Conservation (phyloP, 768 basidiomycete genomes). For the Asterophora lycoperdoides region DNA sequence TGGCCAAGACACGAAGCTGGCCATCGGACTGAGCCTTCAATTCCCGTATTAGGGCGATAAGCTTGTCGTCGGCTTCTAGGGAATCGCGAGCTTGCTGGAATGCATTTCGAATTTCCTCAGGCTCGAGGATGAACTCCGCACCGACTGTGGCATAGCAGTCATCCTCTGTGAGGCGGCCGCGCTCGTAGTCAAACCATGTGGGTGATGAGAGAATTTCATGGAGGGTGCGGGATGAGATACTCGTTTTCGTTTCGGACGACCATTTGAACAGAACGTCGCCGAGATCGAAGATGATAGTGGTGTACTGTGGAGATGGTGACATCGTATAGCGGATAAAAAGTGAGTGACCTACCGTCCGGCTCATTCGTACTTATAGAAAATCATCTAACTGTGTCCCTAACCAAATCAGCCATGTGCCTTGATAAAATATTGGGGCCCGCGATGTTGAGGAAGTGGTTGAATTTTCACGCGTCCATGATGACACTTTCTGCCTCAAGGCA, state of each 20-base stretch:
- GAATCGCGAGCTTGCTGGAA: slow-evolving; percentile 47
- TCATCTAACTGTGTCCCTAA: neutral
- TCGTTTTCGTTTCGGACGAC: slow-evolving; percentile 43
- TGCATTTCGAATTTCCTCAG: slow-evolving; percentile 38
- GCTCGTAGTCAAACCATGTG: slow-evolving; percentile 54
- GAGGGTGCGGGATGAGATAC: slow-evolving; percentile 37
- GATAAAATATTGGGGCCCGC: slow-evolving; percentile 6
- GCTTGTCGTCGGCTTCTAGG: slow-evolving; percentile 38
- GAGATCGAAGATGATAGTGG: slow-evolving; percentile 48
- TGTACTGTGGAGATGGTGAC: slow-evolving; percentile 16
- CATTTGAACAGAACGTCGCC: slow-evolving; percentile 56
- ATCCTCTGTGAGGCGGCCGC: slow-evolving; percentile 39
- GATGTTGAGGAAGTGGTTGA: slow-evolving; percentile 10
- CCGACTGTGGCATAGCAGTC: slow-evolving; percentile 41
- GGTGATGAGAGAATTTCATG: slow-evolving; percentile 39
- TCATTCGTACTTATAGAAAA: slow-evolving; percentile 11
- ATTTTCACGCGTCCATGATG: slow-evolving; percentile 12
- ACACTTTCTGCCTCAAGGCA: slow-evolving; percentile 18
- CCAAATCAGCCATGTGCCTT: slow-evolving; percentile 17
- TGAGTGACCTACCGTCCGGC: neutral
- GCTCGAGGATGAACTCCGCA: slow-evolving; percentile 33
- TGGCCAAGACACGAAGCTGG: slow-evolving; percentile 42
- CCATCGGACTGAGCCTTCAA: slow-evolving; percentile 35
- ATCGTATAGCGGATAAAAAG: slow-evolving; percentile 3
- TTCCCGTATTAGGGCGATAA: slow-evolving; percentile 43